Conservation (phyloP, 2,329 filamentous ascomycete species). For the Xylariaceae sp. region DNA sequence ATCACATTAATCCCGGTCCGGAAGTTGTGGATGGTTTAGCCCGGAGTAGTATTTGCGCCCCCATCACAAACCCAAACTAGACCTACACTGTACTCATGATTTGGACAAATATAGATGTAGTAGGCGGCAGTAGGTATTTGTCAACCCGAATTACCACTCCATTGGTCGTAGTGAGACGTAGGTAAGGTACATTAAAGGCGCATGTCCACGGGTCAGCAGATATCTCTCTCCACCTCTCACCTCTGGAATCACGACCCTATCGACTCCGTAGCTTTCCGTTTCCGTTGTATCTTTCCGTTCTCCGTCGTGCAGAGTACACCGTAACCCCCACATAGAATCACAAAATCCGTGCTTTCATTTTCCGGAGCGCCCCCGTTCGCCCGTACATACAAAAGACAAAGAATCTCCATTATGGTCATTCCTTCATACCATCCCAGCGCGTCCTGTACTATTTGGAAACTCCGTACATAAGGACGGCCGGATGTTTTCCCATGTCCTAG, state of each 20-base stretch:
- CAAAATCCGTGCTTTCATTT: constrained; percentile 1
- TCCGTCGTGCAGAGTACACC: constrained; percentile 2
- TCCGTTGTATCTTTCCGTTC: background rate
- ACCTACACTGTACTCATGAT: no score
- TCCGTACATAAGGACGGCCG: background rate
- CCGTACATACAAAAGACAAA: constrained; percentile 5
- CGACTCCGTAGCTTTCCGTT: background rate
- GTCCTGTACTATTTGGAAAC: background rate
- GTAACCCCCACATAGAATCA: constrained; percentile 1
- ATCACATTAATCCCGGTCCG: no score
- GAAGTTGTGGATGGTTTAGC: no score
- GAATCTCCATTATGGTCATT: constrained; percentile 15
- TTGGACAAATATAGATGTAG: no score
- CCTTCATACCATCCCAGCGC: constrained; percentile 8
- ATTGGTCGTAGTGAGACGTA: no score
- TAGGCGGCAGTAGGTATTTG: no score
- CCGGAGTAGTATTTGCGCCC: no score
- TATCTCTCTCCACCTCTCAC: background rate
- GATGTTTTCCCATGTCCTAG: background rate
- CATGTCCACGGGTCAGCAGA: background rate
- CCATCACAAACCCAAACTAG: no score
- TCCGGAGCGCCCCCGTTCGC: background rate
- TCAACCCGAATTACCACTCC: no score
- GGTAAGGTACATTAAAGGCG: background rate
- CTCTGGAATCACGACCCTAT: background rate